These are phyloP conservation scores for Leccinum arenicola DNA, from an alignment of 768 basidiomycete species.

Conservation along the genomic window DNA sequence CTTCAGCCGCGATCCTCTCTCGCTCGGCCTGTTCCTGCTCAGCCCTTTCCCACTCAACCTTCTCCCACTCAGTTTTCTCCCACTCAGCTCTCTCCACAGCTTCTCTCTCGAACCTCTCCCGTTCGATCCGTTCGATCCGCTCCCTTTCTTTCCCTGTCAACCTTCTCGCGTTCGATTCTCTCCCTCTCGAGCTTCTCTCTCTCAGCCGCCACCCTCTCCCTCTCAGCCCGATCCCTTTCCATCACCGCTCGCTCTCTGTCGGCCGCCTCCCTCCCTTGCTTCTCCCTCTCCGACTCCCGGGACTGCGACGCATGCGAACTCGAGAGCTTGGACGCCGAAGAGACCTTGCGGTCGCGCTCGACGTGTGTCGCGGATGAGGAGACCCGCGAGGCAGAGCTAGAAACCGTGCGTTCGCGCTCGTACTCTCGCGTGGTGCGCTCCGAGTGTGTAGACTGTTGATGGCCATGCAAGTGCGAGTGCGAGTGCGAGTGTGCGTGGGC, in stretches of 20 bases:
- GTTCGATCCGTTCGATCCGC: background rate
- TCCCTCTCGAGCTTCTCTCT: constrained; percentile 12
- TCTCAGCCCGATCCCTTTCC: constrained; percentile 17
- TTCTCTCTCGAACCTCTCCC: constrained; percentile 8
- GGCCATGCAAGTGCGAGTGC: too few species aligned
- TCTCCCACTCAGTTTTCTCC: constrained; percentile 5
- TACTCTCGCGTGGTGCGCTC: too few species aligned
- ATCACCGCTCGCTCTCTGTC: constrained; percentile 20
- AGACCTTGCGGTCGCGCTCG: constrained; percentile 27
- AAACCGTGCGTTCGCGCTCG: too few species aligned
- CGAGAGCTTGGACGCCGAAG: constrained; percentile 32
- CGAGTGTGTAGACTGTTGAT: too few species aligned
- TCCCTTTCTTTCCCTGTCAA: constrained; percentile 7
- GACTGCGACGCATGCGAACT: constrained; percentile 29
- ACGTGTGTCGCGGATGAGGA: constrained; percentile 20
- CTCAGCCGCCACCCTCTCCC: constrained; percentile 15
- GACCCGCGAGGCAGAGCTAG: constrained; percentile 20
- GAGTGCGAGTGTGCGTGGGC: too few species aligned
- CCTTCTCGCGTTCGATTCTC: constrained; percentile 10
- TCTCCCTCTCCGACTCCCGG: constrained; percentile 26
- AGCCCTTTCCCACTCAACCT: constrained; percentile 3
- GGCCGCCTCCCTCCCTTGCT: constrained; percentile 19
- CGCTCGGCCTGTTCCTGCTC: constrained; percentile 14
- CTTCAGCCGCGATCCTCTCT: constrained; percentile 12
- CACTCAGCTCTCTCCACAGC: background rate